A percentile compares a stretch with the other conserved stretches of the same genome.
These are phyloP conservation scores for Claviceps maximensis DNA, from an alignment of 2,329 filamentous ascomycete genomes.

Conservation along the genomic window DNA sequence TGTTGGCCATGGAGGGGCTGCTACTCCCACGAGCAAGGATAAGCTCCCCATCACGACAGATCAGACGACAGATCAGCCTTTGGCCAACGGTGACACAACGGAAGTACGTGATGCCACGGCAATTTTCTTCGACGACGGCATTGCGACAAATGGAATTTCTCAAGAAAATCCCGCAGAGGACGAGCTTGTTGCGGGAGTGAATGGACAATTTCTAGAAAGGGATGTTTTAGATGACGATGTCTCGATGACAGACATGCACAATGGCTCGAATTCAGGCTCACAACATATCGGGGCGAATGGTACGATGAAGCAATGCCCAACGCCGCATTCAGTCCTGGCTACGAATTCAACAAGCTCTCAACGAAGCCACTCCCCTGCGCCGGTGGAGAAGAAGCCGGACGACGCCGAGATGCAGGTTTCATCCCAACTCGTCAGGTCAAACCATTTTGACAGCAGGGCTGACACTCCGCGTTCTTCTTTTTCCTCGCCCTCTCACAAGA, in stretches of 20 bases:
- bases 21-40: slow-evolving; percentile 14
- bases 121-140: neutral
- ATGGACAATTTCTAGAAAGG: neutral
- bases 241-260: slow-evolving; percentile 1
- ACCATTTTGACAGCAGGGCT: slow-evolving; percentile 19
- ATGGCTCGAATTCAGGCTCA: neutral
- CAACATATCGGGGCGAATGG: neutral
- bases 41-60: slow-evolving; percentile 11
- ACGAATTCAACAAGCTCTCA: slow-evolving; percentile 31
- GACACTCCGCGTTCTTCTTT: slow-evolving; percentile 18
- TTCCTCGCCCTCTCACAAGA: slow-evolving; percentile 36
- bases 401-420: slow-evolving; percentile 32
- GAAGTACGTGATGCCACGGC: neutral
- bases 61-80: neutral
- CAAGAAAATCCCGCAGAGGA: neutral
- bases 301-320: slow-evolving; percentile 19
- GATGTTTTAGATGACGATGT: neutral
- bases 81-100: neutral
- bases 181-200: no score
- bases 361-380: slow-evolving; percentile 33
- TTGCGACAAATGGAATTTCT: neutral
- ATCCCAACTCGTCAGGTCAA: slow-evolving; percentile 20
- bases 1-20: neutral
- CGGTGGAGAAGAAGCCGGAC: slow-evolving; percentile 37
- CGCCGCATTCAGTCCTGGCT: slow-evolving; percentile 28